Evolutionary conservation across 1,139 yeast genomes (phyloP).

Genomic region (Magnusiomyces paraingens): DNA sequence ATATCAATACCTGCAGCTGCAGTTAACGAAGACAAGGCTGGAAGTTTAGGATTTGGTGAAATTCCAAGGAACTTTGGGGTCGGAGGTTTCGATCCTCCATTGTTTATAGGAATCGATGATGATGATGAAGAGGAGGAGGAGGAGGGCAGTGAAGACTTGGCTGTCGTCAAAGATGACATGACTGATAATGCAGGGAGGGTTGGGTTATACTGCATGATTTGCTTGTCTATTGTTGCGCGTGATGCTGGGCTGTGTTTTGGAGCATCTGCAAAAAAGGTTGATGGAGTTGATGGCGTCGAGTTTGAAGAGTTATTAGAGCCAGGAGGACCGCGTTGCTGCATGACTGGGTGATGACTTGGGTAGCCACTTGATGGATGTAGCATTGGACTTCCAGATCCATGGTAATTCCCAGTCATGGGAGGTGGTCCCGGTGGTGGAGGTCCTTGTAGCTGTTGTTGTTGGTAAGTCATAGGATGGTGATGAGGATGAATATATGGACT

Average conservation of each 20-base stretch:
- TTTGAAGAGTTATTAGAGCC: conserved; percentile 5
- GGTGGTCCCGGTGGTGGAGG: conserved; percentile 11
- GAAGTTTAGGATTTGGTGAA: conserved; percentile 9
- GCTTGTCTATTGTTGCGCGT: neutral
- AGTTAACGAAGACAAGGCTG: conserved; percentile 15
- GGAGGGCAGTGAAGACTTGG: too few species aligned
- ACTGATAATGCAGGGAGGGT: neutral
- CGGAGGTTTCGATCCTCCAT: neutral
- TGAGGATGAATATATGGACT: conserved; percentile 1
- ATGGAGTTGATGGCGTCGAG: neutral
- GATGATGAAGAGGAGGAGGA: too few species aligned
- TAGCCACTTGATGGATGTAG: neutral
- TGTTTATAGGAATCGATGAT: too few species aligned
- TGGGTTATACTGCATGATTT: neutral
- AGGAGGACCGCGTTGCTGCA: neutral
- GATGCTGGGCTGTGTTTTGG: conserved; percentile 1
- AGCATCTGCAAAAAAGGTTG: neutral
- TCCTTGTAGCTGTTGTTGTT: conserved; percentile 8
- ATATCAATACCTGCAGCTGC: conserved; percentile 15
- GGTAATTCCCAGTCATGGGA: neutral
- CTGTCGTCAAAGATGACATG: neutral
- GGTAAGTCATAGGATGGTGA: conserved; percentile 6
- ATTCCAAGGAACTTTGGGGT: conserved; percentile 12
- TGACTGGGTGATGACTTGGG: neutral
- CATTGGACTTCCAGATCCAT: neutral